Conservation (phyloP, 2,329 filamentous ascomycete genomes). For the Cadophora malorum region DNA sequence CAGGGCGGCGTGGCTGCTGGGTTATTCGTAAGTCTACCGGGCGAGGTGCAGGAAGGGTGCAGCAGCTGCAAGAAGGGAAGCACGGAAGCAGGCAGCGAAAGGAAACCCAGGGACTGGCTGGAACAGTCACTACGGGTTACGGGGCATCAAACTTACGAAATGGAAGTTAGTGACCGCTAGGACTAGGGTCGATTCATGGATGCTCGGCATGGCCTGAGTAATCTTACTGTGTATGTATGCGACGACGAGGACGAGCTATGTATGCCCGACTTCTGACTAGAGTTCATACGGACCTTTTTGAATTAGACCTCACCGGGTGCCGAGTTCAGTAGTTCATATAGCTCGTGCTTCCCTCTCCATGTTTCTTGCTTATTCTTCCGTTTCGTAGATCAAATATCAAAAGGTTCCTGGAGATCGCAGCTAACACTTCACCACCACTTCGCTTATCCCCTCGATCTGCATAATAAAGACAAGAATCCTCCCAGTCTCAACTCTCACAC, state of each 20-base stretch:
- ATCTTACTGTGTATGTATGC: slow-evolving; percentile 16
- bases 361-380: not conserved
- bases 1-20: slow-evolving; percentile 11
- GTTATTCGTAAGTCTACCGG: slow-evolving; percentile 10
- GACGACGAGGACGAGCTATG: not conserved
- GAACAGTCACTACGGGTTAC: not conserved
- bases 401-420: not conserved
- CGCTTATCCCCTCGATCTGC: not conserved
- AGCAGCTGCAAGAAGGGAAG: not conserved
- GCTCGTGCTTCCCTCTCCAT: not conserved
- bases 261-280: slow-evolving; percentile 7
- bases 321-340: slow-evolving; percentile 14
- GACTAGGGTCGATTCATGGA: slow-evolving; percentile 6
- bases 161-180: slow-evolving; percentile 1
- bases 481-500: not conserved
- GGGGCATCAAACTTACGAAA: not conserved
- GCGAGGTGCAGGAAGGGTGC: slow-evolving; percentile 11
- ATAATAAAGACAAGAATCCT: not conserved
- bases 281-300: slow-evolving; percentile 3
- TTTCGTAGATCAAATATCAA: not conserved
- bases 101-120: not conserved
- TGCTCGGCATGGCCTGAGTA: slow-evolving; percentile 18
- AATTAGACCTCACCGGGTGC: not conserved
- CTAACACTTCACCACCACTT: not conserved
- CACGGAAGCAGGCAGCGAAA: slow-evolving; percentile 6